Percentiles rank a stretch among this genome's conserved stretches.
phyloP scores from a whole-genome alignment of 257 asterid genomes.

The Handroanthus guayacan region DNA sequence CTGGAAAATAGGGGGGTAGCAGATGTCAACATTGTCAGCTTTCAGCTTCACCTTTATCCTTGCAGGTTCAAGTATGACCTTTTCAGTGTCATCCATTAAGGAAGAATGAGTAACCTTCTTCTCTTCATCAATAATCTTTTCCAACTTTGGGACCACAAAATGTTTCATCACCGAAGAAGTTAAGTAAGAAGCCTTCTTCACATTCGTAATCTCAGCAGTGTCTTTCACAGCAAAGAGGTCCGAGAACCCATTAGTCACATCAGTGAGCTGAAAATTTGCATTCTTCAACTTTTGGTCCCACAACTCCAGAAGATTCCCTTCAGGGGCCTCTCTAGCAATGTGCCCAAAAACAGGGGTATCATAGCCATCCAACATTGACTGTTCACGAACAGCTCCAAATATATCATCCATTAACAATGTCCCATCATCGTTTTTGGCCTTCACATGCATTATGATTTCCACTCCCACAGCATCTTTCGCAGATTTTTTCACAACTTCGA shows the following conservation, averaged over 20 bases:
- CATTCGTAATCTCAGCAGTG: slow-evolving; percentile 46
- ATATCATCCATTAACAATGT: slow-evolving; percentile 47
- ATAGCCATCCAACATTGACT: slow-evolving; percentile 37
- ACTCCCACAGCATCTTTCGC: slow-evolving; percentile 48
- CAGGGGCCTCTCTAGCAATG: slow-evolving; percentile 62
- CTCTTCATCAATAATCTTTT: slow-evolving; percentile 64
- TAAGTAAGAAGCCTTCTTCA: slow-evolving; percentile 65
- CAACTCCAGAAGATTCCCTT: slow-evolving; percentile 54
- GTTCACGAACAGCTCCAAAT: slow-evolving; percentile 41
- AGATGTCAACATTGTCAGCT: slow-evolving; percentile 73
- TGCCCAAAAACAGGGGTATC: slow-evolving; percentile 48
- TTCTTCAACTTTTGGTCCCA: slow-evolving; percentile 59
- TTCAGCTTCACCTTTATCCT: slow-evolving; percentile 64
- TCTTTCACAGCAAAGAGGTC: slow-evolving; percentile 65
- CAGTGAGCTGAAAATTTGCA: slow-evolving; percentile 43
- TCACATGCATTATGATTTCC: slow-evolving; percentile 53
- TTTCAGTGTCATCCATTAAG: slow-evolving; percentile 67
- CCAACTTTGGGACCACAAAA: slow-evolving; percentile 62
- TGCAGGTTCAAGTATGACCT: slow-evolving; percentile 60
- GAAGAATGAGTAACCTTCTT: slow-evolving; percentile 62
- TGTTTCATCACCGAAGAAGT: slow-evolving; percentile 56
- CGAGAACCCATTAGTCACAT: slow-evolving; percentile 56
- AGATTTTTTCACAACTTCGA: slow-evolving; percentile 48
- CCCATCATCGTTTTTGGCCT: slow-evolving; percentile 55
- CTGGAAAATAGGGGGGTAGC: slow-evolving; percentile 77